Base-by-base conservation (phyloP, 257 asterid species). In the Fraxinus cuspidata region DNA sequence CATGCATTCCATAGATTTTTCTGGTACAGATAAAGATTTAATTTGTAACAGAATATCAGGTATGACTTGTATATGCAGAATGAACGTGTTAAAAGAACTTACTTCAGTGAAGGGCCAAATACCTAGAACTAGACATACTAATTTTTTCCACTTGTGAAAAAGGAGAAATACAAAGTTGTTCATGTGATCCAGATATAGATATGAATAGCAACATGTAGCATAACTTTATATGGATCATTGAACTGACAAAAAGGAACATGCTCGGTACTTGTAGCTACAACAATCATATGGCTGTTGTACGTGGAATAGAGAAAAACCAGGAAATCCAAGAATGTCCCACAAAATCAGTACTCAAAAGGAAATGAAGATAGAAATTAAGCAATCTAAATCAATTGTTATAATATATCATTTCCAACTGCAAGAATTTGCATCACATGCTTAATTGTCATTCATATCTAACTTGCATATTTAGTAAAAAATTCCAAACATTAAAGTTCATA, bases 1-100 rank as follows among this genome's bases (percentile, higher is more conserved):
- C 93, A 90, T 23, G 96, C 93, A 79, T 89, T 89, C 93, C 96
- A 88, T 12, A 90, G 84, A 70, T 77, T 81, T 82, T 87, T 87
- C 96, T 90, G 89, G 79, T 58, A 71, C 35, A 77, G 56, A 71
- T 25, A 71, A 18, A 13, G 51, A 25, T 40, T 58, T n/a, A 56
- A 69, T 71, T 81, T 10, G 81, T 53, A 77, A 72, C 67, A 18
- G 68, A 60, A 60, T 60, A 60, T 12, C 31, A 25, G 29, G 18
- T 25, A 25, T 56, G 65, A n/a, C 65, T 5, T 2, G 0, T n/a
- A 19, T n/a, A 19, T 18, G 64, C 10, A 19, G 65, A 2, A 56
- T 47, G 7, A 16, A 56, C 27, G 7, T n/a, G 65, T n/a, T 56
- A n/a, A 56, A n/a, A 56, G 65, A 56, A 5, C 18, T 42, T 5